Evolutionary conservation across 306 rosid genomes (phyloP).

Genomic region (Potentilla sterilis): DNA sequence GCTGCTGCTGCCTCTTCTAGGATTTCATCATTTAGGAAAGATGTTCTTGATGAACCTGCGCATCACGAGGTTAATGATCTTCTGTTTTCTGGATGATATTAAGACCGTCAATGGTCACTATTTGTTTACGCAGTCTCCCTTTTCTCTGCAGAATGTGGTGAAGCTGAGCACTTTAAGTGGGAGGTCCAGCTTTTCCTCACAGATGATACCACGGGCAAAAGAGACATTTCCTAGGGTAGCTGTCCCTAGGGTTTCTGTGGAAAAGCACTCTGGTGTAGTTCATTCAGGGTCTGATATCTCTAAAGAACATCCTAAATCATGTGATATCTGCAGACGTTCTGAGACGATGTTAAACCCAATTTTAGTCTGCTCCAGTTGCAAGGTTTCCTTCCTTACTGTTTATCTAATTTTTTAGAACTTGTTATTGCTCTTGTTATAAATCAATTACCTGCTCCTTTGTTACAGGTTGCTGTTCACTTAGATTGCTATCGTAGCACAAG

Average conservation of each 20-base stretch:
- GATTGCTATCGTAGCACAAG: conserved; percentile 80
- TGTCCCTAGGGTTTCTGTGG: conserved; percentile 58
- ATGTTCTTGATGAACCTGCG: conserved; percentile 56
- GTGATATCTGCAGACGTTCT: conserved; percentile 86
- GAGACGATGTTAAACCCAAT: conserved; percentile 79
- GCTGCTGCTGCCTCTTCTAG: conserved; percentile 96
- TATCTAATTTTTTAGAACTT: conserved; percentile 13
- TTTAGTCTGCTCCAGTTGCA: conserved; percentile 85
- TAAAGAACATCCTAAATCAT: conserved; percentile 78
- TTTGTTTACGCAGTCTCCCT: conserved; percentile 10
- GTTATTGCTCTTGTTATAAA: conserved; percentile 15
- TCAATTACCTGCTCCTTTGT: conserved; percentile 1
- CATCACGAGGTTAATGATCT: conserved; percentile 64
- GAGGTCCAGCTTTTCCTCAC: conserved; percentile 58
- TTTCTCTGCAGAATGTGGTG: conserved; percentile 44
- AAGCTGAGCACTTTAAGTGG: conserved; percentile 47
- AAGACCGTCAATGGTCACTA: neutral
- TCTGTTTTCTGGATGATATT: conserved; percentile 1
- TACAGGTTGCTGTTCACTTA: conserved; percentile 94
- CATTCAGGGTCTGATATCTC: conserved; percentile 49
- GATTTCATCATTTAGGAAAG: conserved; percentile 86
- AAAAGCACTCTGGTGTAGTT: conserved; percentile 60
- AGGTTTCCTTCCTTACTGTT: conserved; percentile 47
- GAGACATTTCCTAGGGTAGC: conserved; percentile 79
- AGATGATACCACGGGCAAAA: conserved; percentile 77